phyloP scores from a whole-genome alignment of 2,329 filamentous ascomycete genomes.

The Sarocladium strictum region DNA sequence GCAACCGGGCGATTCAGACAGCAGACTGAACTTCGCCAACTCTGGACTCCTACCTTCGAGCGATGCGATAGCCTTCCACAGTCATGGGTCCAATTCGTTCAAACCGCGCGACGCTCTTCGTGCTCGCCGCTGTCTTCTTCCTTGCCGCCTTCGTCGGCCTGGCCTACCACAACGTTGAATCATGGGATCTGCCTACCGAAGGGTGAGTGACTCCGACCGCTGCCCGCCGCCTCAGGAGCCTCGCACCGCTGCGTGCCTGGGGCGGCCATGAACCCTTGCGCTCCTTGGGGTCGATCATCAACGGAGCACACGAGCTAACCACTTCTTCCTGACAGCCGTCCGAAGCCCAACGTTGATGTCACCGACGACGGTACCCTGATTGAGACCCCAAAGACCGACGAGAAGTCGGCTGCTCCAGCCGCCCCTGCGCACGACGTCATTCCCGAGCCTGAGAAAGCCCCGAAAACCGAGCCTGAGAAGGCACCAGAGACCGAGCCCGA shows the following conservation, averaged over 20 bases:
- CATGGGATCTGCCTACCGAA: constrained; percentile 17
- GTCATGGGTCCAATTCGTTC: constrained; percentile 9
- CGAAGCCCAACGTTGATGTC: constrained; percentile 6
- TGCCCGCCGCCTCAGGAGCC: too few species aligned
- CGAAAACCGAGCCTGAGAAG: constrained; percentile 1
- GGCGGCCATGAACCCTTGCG: too few species aligned
- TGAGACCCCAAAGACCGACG: not conserved
- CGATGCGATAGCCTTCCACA: constrained; percentile 5
- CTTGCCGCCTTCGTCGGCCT: constrained; percentile 25
- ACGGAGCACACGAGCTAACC: not conserved
- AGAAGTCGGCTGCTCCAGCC: not conserved
- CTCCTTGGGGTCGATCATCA: not conserved
- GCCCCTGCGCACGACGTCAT: not conserved
- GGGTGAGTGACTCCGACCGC: constrained; percentile 13
- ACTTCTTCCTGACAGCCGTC: not conserved
- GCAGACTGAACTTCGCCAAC: not conserved
- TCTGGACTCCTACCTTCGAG: not conserved
- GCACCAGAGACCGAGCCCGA: not conserved
- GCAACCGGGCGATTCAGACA: not conserved
- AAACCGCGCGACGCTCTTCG: constrained; percentile 22
- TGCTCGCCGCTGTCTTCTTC: constrained; percentile 25
- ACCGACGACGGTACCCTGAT: constrained; percentile 9
- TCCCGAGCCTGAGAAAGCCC: not conserved
- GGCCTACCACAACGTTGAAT: constrained; percentile 26
- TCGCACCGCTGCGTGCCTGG: too few species aligned